Conservation (phyloP, 176 grass and related monocot species). For the Zoysia japonica region DNA sequence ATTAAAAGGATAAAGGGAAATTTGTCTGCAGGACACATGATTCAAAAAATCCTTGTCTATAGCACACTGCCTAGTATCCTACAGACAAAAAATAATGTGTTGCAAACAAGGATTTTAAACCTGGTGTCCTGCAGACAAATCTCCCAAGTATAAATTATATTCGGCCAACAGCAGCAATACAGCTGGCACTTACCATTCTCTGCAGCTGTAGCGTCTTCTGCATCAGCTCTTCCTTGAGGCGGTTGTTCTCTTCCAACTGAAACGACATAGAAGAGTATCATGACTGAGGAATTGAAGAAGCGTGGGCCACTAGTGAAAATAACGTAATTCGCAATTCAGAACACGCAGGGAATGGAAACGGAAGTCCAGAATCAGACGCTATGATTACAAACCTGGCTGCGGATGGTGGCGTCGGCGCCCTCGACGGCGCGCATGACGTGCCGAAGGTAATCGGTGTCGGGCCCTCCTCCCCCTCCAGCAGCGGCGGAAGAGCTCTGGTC, state of each 20-base stretch:
- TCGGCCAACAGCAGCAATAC: neutral
- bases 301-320: neutral
- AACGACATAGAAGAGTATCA: neutral
- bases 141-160: neutral
- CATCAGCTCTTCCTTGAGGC: conserved; percentile 75
- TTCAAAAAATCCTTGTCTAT: too few species aligned
- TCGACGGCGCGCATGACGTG: conserved; percentile 74
- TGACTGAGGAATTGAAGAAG: neutral
- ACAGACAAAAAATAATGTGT: too few species aligned
- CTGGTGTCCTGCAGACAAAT: too few species aligned
- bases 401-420: conserved; percentile 78
- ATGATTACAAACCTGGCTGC: conserved; percentile 54
- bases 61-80: too few species aligned
- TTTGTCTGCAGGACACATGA: too few species aligned
- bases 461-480: neutral
- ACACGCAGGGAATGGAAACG: neutral
- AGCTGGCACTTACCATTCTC: conserved; percentile 51
- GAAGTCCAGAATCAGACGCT: neutral
- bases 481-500: conserved; percentile 14
- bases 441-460: conserved; percentile 26
- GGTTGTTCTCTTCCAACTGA: conserved; percentile 77
- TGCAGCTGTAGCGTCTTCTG: conserved; percentile 63
- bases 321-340: neutral
- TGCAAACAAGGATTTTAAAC: too few species aligned
- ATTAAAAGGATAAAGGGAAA: neutral